These are phyloP conservation scores for Jatropha podagrica DNA, from an alignment of 441 rosid species.

Conservation along the genomic window DNA sequence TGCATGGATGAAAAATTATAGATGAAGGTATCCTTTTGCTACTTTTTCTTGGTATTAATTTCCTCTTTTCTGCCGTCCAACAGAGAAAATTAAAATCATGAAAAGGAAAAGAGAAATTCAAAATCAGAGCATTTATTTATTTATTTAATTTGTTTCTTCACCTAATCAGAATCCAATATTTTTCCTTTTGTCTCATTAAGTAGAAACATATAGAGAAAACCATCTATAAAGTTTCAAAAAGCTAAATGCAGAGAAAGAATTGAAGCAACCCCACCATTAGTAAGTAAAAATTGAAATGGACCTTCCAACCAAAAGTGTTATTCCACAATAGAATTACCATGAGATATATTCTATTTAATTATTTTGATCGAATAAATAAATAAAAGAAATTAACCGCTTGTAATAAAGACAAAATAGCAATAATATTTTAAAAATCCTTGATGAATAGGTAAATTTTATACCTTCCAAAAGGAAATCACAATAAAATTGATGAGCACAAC, in stretches of 20 bases:
- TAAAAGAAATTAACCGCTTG: too few species aligned
- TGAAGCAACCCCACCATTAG: conserved; percentile 23
- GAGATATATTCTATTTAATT: too few species aligned
- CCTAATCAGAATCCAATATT: neutral
- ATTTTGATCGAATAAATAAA: too few species aligned
- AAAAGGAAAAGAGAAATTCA: neutral
- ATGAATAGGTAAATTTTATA: too few species aligned
- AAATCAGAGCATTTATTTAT: neutral
- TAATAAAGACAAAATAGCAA: too few species aligned
- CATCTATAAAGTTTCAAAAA: neutral
- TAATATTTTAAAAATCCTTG: too few species aligned
- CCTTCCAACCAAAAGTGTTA: conserved; percentile 32
- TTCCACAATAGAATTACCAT: neutral
- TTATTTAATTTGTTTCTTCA: neutral
- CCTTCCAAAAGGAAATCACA: too few species aligned
- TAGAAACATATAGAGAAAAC: neutral
- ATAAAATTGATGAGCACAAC: too few species aligned
- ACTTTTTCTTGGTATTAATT: neutral
- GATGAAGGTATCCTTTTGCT: neutral
- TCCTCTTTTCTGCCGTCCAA: neutral
- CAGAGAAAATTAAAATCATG: conserved; percentile 3
- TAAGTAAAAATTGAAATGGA: conserved; percentile 22
- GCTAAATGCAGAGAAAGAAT: neutral
- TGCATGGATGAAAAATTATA: neutral
- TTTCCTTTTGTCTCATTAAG: neutral